A percentile compares a stretch with the other conserved stretches of the same genome.
phyloP scores from a whole-genome alignment of 2,329 filamentous ascomycete genomes.

The Fusarium sp. region DNA sequence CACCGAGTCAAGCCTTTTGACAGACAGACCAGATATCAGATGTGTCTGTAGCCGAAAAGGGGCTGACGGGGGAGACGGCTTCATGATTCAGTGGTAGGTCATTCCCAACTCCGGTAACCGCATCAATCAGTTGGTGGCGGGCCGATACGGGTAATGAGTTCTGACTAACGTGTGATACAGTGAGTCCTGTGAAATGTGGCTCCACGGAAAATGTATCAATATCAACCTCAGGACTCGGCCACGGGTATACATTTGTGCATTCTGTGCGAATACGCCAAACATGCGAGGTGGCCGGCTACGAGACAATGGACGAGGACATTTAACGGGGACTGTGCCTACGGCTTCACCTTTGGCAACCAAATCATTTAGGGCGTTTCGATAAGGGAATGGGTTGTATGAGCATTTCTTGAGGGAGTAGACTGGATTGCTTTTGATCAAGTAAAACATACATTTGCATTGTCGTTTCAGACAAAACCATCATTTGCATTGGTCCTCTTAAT shows the following conservation, averaged over 20 bases:
- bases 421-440: conserved; percentile 36
- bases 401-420: conserved; percentile 40
- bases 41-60: conserved; percentile 67
- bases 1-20: conserved; percentile 61
- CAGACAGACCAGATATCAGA: conserved; percentile 61
- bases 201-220: conserved; percentile 73
- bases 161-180: conserved; percentile 54
- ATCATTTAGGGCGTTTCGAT: conserved; percentile 59
- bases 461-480: conserved; percentile 9
- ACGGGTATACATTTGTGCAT: conserved; percentile 72
- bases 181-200: conserved; percentile 74
- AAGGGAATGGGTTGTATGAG: conserved; percentile 39
- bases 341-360: conserved; percentile 59
- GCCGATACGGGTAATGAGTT: conserved; percentile 3
- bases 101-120: not conserved
- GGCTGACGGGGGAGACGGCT: conserved; percentile 62
- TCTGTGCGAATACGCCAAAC: conserved; percentile 71
- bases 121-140: not conserved
- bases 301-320: conserved; percentile 55
- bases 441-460: conserved; percentile 14
- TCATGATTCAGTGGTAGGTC: conserved; percentile 74
- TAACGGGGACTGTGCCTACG: conserved; percentile 42
- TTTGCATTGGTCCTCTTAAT: conserved; percentile 1
- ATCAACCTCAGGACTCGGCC: conserved; percentile 69
- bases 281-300: conserved; percentile 63